Percentiles rank a stretch among this genome's conserved stretches.
These are phyloP conservation scores for Syzygium oleosum DNA, from an alignment of 345 rosid species.

Conservation along the genomic window DNA sequence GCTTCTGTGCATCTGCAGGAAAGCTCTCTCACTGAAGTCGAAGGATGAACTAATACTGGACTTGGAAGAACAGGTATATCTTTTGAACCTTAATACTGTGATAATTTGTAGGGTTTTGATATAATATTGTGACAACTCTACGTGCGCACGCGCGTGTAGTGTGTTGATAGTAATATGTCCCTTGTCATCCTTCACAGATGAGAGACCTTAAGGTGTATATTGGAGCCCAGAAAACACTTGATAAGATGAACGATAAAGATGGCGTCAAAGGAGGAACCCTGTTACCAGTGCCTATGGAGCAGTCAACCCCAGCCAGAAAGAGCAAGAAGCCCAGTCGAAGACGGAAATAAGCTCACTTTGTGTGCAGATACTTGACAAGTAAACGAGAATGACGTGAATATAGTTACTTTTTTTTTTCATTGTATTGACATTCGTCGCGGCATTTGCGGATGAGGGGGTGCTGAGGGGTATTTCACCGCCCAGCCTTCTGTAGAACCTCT, in stretches of 20 bases:
- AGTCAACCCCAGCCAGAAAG: constrained; percentile 30
- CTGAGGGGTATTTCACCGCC: neutral
- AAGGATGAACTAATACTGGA: constrained; percentile 61
- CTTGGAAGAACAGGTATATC: constrained; percentile 74
- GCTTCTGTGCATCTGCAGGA: constrained; percentile 22
- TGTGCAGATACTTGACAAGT: neutral
- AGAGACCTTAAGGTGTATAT: constrained; percentile 67
- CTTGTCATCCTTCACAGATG: constrained; percentile 30
- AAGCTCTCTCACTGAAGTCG: constrained; percentile 18
- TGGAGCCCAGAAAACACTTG: constrained; percentile 68
- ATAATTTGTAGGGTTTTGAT: neutral
- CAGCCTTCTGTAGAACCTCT: too few species aligned
- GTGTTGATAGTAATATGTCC: neutral
- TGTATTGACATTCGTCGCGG: neutral
- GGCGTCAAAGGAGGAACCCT: constrained; percentile 56
- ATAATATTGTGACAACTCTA: neutral
- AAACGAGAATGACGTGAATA: neutral
- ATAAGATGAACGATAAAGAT: constrained; percentile 42
- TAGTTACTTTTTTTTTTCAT: neutral
- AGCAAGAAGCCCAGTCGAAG: constrained; percentile 46
- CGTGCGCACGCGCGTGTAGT: accelerated
- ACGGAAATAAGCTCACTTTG: constrained; percentile 10
- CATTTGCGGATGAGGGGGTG: neutral
- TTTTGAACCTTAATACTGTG: neutral
- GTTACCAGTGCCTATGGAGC: constrained; percentile 49